Evolutionary conservation across 1,284 basidiomycete genomes (phyloP).

Genomic region (Ganoderma boninense): DNA sequence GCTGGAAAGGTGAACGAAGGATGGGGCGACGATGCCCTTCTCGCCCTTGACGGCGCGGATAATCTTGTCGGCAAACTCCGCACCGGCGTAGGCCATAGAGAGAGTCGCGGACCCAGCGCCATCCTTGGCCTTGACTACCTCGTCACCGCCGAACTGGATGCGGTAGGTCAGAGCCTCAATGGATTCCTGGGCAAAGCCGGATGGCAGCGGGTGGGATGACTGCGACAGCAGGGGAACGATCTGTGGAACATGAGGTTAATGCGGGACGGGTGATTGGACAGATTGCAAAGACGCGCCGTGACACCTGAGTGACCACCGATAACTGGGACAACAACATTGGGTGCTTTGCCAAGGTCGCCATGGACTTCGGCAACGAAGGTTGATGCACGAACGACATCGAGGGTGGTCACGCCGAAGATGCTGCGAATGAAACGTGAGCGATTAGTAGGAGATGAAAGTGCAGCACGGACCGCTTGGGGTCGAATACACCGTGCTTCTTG

Average conservation of each 20-base stretch:
- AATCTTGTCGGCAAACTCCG: constrained; percentile 83
- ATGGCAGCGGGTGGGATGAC: constrained; percentile 76
- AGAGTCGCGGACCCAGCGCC: constrained; percentile 81
- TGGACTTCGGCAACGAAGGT: constrained; percentile 91
- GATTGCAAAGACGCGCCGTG: constrained; percentile 60
- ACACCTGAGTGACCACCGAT: constrained; percentile 97
- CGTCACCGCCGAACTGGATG: constrained; percentile 84
- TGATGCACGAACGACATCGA: constrained; percentile 97
- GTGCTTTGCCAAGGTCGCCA: constrained; percentile 68
- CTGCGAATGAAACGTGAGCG: constrained; percentile 53
- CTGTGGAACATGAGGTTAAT: constrained; percentile 44
- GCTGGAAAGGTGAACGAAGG: constrained; percentile 85
- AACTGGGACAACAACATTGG: constrained; percentile 86
- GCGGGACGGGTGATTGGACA: constrained; percentile 16
- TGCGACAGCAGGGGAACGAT: constrained; percentile 98
- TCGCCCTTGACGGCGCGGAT: constrained; percentile 90
- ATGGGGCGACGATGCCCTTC: constrained; percentile 86
- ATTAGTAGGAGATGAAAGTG: constrained; percentile 4
- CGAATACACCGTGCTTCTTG: constrained; percentile 92
- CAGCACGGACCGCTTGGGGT: constrained; percentile 80
- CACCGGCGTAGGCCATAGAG: constrained; percentile 80
- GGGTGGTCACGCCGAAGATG: constrained; percentile 97
- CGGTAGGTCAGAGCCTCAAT: constrained; percentile 67
- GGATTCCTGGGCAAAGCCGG: constrained; percentile 58
- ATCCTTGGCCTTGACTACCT: constrained; percentile 86